These are phyloP conservation scores for Pythium dissotocum DNA, from an alignment of 352 stramenopile genomes.

Conservation along the genomic window DNA sequence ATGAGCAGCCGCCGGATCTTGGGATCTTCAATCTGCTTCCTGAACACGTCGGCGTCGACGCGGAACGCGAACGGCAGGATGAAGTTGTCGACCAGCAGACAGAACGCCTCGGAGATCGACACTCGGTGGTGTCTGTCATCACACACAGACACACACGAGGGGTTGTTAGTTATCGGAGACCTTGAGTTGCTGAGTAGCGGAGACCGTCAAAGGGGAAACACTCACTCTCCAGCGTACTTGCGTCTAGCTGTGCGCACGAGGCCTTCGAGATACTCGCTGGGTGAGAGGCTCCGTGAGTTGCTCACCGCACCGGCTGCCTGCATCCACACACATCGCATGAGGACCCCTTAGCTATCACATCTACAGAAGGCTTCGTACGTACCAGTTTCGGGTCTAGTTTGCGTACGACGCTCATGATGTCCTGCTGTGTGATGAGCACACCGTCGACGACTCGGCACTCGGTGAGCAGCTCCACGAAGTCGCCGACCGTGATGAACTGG, in stretches of 20 bases:
- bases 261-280: constrained; percentile 65
- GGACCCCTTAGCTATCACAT: neutral
- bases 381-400: constrained; percentile 53
- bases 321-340: constrained; percentile 16
- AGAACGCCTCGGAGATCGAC: constrained; percentile 75
- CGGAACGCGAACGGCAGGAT: constrained; percentile 76
- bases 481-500: constrained; percentile 51
- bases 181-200: neutral
- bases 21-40: constrained; percentile 66
- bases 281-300: constrained; percentile 45
- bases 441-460: constrained; percentile 70
- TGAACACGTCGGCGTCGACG: constrained; percentile 70
- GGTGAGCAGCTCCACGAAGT: constrained; percentile 56
- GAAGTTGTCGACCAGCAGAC: constrained; percentile 72
- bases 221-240: constrained; percentile 64
- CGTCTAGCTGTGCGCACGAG: constrained; percentile 58
- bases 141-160: neutral
- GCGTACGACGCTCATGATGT: constrained; percentile 46
- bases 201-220: neutral
- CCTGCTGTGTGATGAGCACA: constrained; percentile 35
- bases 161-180: neutral
- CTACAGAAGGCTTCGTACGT: constrained; percentile 15
- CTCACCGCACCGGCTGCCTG: constrained; percentile 31
- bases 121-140: constrained; percentile 48
- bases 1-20: constrained; percentile 62